phyloP scores from a whole-genome alignment of 805 yeast species.

The Jamesozyma rosinii region DNA sequence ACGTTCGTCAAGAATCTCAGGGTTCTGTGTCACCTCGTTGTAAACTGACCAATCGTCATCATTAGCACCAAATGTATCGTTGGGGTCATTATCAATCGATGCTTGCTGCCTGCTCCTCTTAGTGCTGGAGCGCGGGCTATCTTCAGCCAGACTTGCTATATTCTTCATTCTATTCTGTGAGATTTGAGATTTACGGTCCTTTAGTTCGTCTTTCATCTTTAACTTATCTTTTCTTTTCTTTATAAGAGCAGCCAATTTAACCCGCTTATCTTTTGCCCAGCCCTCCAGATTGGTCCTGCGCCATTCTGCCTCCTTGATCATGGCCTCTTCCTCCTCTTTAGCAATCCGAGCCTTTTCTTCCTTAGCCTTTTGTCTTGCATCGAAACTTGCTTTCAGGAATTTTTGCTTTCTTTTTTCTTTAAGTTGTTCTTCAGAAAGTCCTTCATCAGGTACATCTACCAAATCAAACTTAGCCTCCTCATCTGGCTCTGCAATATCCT shows the following conservation, averaged over 20 bases:
- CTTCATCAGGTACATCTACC: conserved; percentile 75
- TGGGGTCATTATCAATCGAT: conserved; percentile 81
- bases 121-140: conserved; percentile 33
- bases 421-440: conserved; percentile 66
- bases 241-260: conserved; percentile 50
- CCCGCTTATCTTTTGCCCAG: conserved; percentile 71
- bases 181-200: conserved; percentile 82
- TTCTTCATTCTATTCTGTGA: conserved; percentile 89
- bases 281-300: conserved; percentile 60
- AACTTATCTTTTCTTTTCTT: conserved; percentile 55
- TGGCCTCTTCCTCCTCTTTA: conserved; percentile 49
- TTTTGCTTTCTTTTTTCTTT: conserved; percentile 82
- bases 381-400: conserved; percentile 75
- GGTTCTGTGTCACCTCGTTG: conserved; percentile 66
- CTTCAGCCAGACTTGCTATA: conserved; percentile 81
- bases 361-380: conserved; percentile 76
- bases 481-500: conserved; percentile 36
- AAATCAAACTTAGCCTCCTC: conserved; percentile 54
- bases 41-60: conserved; percentile 95
- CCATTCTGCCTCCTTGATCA: conserved; percentile 64
- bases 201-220: conserved; percentile 65
- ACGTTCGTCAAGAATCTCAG: conserved; percentile 57
- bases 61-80: conserved; percentile 88
- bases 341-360: conserved; percentile 66
- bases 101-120: conserved; percentile 48